Base-by-base conservation (phyloP, 495 filamentous ascomycete genomes). In the Glarea lozoyensis region DNA sequence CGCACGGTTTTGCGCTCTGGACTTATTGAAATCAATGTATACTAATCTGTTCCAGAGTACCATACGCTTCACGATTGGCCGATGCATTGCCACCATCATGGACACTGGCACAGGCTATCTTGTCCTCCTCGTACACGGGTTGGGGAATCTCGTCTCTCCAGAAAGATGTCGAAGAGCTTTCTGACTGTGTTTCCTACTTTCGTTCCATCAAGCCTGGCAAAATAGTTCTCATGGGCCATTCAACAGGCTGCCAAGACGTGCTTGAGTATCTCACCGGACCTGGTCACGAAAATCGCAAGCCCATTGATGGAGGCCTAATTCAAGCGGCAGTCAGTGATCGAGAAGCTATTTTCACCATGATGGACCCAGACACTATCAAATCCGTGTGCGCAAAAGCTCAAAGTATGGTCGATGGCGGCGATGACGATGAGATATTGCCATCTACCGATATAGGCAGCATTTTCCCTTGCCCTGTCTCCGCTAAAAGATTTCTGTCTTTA, bases 181-280 rank as follows among this genome's bases (percentile, higher is more conserved):
- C 67, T 0, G 62, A 75, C 16, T 72, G 83, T 38, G 82, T 95
- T n/a, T 56, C 66, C 15, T 89, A 88, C 55, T 75, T 95, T 37
- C 68, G 67, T 2, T 42, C 34, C 11, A 52, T 57, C 5, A 58
- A 58, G n/a, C 46, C 62, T 11, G 60, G 60, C 7, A 86, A 81
- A 55, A 65, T 94, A n/a, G 81, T 90, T 7, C 58, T 96, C 10
- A 77, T 98, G 73, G 92, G 92, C 9, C 87, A 94, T 50, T 88
- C 82, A 2, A 76, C 70, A 10, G 92, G 92, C 2, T 87, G 84
- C 46, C 92, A 94, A 65, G 88, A 94, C 55, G 78, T 84, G 23
- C 71, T 96, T 60, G 76, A 85, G 43, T 94, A 92, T 54, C 61
- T 85, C 37, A 62, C 60, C 23, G 55, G 59, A 10, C 45, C 59